These are phyloP conservation scores for Magnusiomyces ingens DNA, from an alignment of 1,139 yeast genomes.

Conservation along the genomic window DNA sequence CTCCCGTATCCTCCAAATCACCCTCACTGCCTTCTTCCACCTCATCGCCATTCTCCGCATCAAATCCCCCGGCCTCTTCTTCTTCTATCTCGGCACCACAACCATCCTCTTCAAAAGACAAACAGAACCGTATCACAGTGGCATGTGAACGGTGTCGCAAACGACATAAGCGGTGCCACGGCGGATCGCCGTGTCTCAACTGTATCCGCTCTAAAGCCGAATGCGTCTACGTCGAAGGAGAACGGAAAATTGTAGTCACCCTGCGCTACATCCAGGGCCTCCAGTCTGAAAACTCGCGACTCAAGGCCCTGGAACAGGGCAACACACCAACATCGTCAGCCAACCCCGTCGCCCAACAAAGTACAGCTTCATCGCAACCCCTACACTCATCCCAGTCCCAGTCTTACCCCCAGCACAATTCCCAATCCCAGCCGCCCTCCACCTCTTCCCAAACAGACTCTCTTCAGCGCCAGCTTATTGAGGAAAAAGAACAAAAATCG, in stretches of 20 bases:
- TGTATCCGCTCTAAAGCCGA: conserved; percentile 52
- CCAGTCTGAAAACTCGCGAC: conserved; percentile 57
- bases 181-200: conserved; percentile 68
- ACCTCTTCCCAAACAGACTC: too few relatives aligned
- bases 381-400: neutral
- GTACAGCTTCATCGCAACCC: neutral
- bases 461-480: too few relatives aligned
- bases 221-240: conserved; percentile 75
- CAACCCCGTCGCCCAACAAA: neutral
- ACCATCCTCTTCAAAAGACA: neutral
- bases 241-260: conserved; percentile 69
- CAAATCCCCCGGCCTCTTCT: neutral
- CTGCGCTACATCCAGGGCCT: conserved; percentile 63
- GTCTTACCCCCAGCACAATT: too few relatives aligned
- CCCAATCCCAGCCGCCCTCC: too few relatives aligned
- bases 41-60: neutral
- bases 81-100: neutral
- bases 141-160: conserved; percentile 64
- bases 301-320: conserved; percentile 35
- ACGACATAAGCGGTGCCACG: conserved; percentile 75
- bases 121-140: conserved; percentile 13
- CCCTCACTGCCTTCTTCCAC: neutral
- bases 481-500: too few relatives aligned
- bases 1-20: neutral
- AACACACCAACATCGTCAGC: neutral